Evolutionary conservation across 495 filamentous ascomycete species (phyloP), one percentile per base, ranked within the genome.

Genomic region (Trypethelium eluteriae): DNA sequence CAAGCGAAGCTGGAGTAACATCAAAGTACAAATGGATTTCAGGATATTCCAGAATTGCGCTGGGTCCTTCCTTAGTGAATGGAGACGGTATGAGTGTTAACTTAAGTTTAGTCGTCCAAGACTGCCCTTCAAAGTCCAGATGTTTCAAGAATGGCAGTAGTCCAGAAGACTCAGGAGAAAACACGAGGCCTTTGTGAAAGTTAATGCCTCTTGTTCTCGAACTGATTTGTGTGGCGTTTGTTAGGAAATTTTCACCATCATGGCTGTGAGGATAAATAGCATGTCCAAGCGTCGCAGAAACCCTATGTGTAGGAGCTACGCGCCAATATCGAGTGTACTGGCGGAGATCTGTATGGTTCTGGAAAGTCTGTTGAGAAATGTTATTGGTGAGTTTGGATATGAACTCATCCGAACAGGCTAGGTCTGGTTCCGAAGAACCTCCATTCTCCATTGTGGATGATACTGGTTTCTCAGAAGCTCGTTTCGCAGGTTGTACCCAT

Each of bases 231-330:
- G n/a, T 6, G 36, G 5, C 7, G 7, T 34, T 35, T 36, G 6
- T 59, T 32, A 59, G 14, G 32, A 59, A 59, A 34, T 34, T 34
- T 2, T 34, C 18, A 10, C 32, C 36, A n/a, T 59, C 53, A 14
- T 7, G 18, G 32, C n/a, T 32, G 32, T 59, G 53, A 59, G 25
- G 53, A 59, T 59, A 59, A 34, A 59, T 18, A 34, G 32, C 32
- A 36, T 59, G 53, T 36, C 53, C 53, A 36, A 59, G 7, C 53
- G 11, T 59, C 3, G 53, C 53, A 35, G 53, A 59, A 34, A 59
- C 36, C 53, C 36, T 59, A 7, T 7, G 34, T 36, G n/a, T 32
- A 36, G 53, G 53, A 10, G 32, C 36, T 59, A 7, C 25, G 18
- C 36, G 7, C 53, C 53, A 59, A 36, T n/a, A 59, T 36, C 14